Evolutionary conservation across 2,329 filamentous ascomycete genomes (phyloP).

Genomic region (Phyllosticta paracitricarpa): DNA sequence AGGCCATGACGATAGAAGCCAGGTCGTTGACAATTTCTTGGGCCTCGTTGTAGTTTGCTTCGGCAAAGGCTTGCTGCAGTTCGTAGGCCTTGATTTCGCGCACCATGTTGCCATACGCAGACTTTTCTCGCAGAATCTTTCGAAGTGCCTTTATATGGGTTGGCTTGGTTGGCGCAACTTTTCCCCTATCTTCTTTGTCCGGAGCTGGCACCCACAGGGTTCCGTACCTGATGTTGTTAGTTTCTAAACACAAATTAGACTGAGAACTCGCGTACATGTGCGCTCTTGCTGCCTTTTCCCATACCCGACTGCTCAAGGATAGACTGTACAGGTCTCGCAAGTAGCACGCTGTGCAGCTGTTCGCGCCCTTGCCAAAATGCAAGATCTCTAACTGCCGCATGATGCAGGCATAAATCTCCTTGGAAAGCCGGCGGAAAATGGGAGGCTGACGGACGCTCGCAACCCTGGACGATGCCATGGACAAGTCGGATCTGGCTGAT

Average conservation of each 20-base stretch:
- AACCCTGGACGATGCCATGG: neutral
- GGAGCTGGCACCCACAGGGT: conserved; percentile 37
- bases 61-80: conserved; percentile 31
- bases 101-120: conserved; percentile 42
- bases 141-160: conserved; percentile 45
- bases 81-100: conserved; percentile 44
- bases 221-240: conserved; percentile 33
- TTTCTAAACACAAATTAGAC: conserved; percentile 5
- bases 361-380: conserved; percentile 23
- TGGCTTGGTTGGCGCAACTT: conserved; percentile 33
- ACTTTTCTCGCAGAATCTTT: conserved; percentile 43
- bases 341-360: conserved; percentile 44
- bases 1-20: conserved; percentile 49
- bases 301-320: conserved; percentile 45
- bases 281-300: conserved; percentile 43
- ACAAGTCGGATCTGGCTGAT: neutral
- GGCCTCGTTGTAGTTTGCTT: conserved; percentile 29
- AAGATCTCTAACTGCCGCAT: conserved; percentile 39
- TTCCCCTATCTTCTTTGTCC: conserved; percentile 26
- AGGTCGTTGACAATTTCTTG: conserved; percentile 43
- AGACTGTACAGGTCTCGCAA: conserved; percentile 45
- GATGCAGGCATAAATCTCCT: conserved; percentile 47
- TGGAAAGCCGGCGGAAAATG: conserved; percentile 39
- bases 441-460: conserved; percentile 14
- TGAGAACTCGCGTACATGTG: conserved; percentile 36